Evolutionary conservation across 2,329 filamentous ascomycete genomes (phyloP).

Genomic region (Incumbomyces lentus): DNA sequence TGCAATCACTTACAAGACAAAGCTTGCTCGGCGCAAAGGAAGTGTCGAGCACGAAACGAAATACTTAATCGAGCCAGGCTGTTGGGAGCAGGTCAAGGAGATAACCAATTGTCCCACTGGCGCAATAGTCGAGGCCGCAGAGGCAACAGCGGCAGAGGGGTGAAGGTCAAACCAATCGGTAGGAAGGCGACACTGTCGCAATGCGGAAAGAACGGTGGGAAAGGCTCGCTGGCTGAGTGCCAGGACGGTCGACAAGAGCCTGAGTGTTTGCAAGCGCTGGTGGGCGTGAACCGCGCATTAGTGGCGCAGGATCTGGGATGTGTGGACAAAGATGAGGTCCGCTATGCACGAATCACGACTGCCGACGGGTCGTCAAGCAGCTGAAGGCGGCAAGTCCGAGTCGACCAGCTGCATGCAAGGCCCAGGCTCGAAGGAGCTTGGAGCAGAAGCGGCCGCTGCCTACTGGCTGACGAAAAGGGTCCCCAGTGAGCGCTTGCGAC

Average conservation of each 20-base stretch:
- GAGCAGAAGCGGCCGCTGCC: neutral
- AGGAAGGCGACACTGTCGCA: neutral
- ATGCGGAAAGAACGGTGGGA: neutral
- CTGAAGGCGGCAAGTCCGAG: neutral
- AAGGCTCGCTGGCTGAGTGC: neutral
- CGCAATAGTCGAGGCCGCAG: neutral
- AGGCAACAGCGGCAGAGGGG: neutral
- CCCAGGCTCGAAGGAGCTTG: neutral
- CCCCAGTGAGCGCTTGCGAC: neutral
- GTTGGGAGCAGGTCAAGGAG: neutral
- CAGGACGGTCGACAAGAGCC: neutral
- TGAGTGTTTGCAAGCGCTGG: neutral
- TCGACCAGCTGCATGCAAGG: neutral
- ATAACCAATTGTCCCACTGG: neutral
- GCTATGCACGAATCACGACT: neutral
- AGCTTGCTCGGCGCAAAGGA: slow-evolving; percentile 1
- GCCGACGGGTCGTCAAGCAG: neutral
- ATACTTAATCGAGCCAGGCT: neutral
- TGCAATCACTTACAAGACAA: neutral
- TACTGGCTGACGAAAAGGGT: neutral
- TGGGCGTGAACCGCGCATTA: neutral
- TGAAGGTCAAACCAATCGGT: neutral
- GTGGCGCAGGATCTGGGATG: neutral
- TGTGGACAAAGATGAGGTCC: neutral
- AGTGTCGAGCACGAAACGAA: neutral